A percentile compares a stretch with the other conserved stretches of the same genome.
Conservation (phyloP, 2,329 filamentous ascomycete species). For the Microdochium bolleyi region DNA sequence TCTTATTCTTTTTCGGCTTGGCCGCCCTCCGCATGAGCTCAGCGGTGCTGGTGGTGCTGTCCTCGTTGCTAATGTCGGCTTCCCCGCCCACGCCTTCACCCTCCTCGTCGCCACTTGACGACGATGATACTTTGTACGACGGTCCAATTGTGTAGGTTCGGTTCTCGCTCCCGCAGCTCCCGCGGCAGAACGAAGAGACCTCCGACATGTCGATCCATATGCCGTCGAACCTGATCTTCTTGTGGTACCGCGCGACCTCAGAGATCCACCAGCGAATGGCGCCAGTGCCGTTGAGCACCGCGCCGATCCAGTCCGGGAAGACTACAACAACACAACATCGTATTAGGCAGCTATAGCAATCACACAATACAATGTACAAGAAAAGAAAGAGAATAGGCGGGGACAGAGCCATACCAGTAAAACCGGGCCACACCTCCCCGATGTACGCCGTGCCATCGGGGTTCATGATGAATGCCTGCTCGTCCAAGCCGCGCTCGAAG, state of each 20-base stretch:
- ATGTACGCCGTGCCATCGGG: conserved; percentile 48
- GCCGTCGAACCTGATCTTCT: conserved; percentile 39
- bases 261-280: conserved; percentile 61
- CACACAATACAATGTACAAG: no score
- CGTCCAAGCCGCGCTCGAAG: conserved; percentile 53
- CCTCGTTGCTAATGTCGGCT: no score
- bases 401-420: conserved; percentile 40
- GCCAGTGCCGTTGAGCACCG: conserved; percentile 52
- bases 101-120: conserved; percentile 57
- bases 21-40: background rate
- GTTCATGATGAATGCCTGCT: conserved; percentile 46
- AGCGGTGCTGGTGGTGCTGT: conserved; percentile 49
- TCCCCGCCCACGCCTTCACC: conserved; percentile 50
- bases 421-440: conserved; percentile 68
- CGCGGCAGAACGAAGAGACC: conserved; percentile 57
- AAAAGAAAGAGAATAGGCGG: no score
- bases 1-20: background rate
- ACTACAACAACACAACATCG: conserved; percentile 27
- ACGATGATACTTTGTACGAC: conserved; percentile 27
- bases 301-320: conserved; percentile 64
- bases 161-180: conserved; percentile 61
- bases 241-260: conserved; percentile 51
- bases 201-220: conserved; percentile 55
- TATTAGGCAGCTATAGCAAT: no score
- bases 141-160: conserved; percentile 27